Evolutionary conservation across 805 yeast genomes (phyloP).

Genomic region (Myxozyma neotropica): DNA sequence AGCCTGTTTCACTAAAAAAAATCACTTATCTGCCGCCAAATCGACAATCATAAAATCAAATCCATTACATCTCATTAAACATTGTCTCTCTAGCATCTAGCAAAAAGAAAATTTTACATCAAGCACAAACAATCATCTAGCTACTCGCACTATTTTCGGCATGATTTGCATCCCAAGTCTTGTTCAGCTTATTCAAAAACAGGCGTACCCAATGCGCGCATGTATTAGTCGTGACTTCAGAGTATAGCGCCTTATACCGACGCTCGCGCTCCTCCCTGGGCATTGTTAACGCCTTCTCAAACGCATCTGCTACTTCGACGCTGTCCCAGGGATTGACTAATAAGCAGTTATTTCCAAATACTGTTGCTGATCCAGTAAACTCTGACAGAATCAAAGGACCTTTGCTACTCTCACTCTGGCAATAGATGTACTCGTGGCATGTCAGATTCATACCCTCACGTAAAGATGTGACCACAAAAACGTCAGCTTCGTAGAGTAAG

Average conservation of each 20-base stretch:
- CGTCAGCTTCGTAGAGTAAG: slow-evolving; percentile 78
- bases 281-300: slow-evolving; percentile 69
- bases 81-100: too few relatives aligned
- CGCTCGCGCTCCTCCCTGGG: slow-evolving; percentile 54
- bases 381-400: slow-evolving; percentile 88
- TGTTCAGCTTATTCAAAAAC: slow-evolving; percentile 25
- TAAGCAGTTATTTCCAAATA: slow-evolving; percentile 67
- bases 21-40: too few relatives aligned
- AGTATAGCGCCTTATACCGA: slow-evolving; percentile 55
- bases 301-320: slow-evolving; percentile 62
- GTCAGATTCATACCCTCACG: slow-evolving; percentile 97
- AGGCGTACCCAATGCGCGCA: slow-evolving; percentile 33
- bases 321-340: slow-evolving; percentile 92
- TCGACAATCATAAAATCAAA: too few relatives aligned
- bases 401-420: slow-evolving; percentile 50
- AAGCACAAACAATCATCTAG: neutral
- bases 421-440: slow-evolving; percentile 88
- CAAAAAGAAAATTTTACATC: neutral
- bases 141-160: neutral
- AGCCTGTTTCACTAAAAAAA: too few relatives aligned
- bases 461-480: slow-evolving; percentile 84
- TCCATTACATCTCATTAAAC: too few relatives aligned
- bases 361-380: slow-evolving; percentile 90
- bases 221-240: slow-evolving; percentile 30
- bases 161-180: slow-evolving; percentile 18